phyloP scores from a whole-genome alignment of 2,329 filamentous ascomycete genomes.

The Fusarium sp. region DNA sequence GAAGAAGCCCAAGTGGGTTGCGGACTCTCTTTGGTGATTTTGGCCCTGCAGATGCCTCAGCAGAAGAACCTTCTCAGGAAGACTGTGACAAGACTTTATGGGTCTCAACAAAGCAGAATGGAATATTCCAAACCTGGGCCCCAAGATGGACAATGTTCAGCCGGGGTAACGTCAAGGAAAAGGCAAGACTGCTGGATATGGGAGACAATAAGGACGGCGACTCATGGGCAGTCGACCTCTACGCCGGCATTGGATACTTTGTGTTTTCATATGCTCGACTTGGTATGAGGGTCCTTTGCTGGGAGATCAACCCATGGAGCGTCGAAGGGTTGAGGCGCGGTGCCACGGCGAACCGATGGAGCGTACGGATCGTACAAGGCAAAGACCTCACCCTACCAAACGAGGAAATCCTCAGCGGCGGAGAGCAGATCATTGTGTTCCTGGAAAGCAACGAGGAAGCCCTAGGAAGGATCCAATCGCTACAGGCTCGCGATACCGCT shows the following conservation, averaged over 20 bases:
- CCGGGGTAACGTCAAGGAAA: slow-evolving; percentile 91
- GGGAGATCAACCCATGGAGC: slow-evolving; percentile 92
- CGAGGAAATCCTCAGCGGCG: slow-evolving; percentile 57
- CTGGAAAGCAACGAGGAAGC: slow-evolving; percentile 76
- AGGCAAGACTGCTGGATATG: slow-evolving; percentile 78
- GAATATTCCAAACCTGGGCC: slow-evolving; percentile 87
- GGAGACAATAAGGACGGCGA: slow-evolving; percentile 43
- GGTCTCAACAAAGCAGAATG: slow-evolving; percentile 84
- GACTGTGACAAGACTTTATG: slow-evolving; percentile 82
- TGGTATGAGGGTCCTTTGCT: slow-evolving; percentile 83
- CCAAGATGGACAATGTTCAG: slow-evolving; percentile 96
- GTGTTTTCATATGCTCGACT: slow-evolving; percentile 84
- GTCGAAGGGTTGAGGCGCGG: slow-evolving; percentile 86
- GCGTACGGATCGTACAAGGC: slow-evolving; percentile 66
- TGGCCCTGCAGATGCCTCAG: slow-evolving; percentile 63
- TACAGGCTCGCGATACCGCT: slow-evolving; percentile 55
- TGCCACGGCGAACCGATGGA: slow-evolving; percentile 78
- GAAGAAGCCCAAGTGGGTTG: slow-evolving; percentile 81
- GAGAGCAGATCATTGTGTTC: slow-evolving; percentile 75
- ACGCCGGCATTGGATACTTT: slow-evolving; percentile 96
- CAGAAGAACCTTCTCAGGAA: slow-evolving; percentile 50
- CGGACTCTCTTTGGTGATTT: slow-evolving; percentile 82
- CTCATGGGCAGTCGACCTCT: slow-evolving; percentile 81
- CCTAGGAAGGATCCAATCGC: slow-evolving; percentile 56
- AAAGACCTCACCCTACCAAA: slow-evolving; percentile 57